Base-by-base conservation (phyloP, 331 rosid genomes). In the Malus hybrid region DNA sequence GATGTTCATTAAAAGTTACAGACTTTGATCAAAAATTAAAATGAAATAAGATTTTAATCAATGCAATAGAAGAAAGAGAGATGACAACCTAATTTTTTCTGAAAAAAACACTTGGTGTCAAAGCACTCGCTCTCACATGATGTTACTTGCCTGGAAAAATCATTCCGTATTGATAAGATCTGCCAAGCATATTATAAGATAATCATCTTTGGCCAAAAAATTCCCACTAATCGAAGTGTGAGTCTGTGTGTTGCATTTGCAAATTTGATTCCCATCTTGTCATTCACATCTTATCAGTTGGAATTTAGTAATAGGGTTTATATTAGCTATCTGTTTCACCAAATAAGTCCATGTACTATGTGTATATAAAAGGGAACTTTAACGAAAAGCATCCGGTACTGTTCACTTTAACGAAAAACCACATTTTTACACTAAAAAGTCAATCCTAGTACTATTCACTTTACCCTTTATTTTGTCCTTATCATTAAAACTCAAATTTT, bases 261-360 rank as follows among this genome's bases (percentile, higher is more conserved):
- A 15, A 81, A 54, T 69, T 85, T 81, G 89, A 86, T 90, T 81
- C 85, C 80, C 73, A 76, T 87, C 84, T 71, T 81, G 83, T 86
- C 79, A 80, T 7, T 44, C 78, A 74, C 74, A 82, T 86, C 85
- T 73, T 73, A 65, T 77, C 77, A 32, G 33, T 76, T 86, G 79
- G 83, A 75, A 67, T 46, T 60, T 82, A 80, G 85, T 67, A 67
- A 46, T 34, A 56, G 48, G 59, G 67, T 36, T 42, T 65, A 16
- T 24, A 61, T 24, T 67, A 31, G 74, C 76, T 67, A 76, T 76
- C 54, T 50, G 18, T 64, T 73, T 60, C 67, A 29, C 73, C 77
- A 65, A 67, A 28, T 62, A 64, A 76, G 74, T 68, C 66, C 44
- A 7, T 72, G 73, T 82, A 20, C 79, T 52, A 0, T 68, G 24